Evolutionary conservation across 345 rosid genomes (phyloP).

Genomic region (Eucalyptus rudis): DNA sequence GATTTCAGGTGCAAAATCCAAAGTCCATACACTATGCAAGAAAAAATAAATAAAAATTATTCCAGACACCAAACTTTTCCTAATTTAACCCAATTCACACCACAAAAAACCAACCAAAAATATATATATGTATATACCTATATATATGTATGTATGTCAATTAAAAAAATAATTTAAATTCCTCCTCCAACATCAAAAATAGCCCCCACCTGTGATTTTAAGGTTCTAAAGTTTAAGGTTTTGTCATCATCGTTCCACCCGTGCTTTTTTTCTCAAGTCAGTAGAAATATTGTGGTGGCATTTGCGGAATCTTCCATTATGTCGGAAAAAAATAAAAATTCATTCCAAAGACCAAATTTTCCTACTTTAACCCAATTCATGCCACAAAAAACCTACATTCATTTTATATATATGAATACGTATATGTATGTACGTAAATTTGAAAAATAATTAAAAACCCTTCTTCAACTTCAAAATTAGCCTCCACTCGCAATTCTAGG

Average conservation of each 20-base stretch:
- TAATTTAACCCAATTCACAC: background rate
- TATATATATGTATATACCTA: no score
- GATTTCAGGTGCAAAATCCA: background rate
- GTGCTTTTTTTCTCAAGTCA: no score
- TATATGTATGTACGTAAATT: background rate
- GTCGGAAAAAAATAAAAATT: no score
- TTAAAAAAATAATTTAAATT: no score
- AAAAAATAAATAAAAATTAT: background rate
- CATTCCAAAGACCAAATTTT: background rate
- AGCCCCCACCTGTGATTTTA: rapidly evolving
- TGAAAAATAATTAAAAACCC: background rate
- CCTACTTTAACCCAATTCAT: background rate
- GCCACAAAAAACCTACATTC: background rate
- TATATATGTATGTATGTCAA: no score
- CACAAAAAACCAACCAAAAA: background rate
- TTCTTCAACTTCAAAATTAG: background rate
- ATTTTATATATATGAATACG: no score
- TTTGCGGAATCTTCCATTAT: no score
- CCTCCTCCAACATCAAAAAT: no score
- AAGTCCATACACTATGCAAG: background rate
- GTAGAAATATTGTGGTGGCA: no score
- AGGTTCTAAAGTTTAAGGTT: no score
- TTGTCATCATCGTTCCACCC: no score
- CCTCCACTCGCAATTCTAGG: background rate
- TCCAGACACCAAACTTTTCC: background rate